Evolutionary conservation across 2,329 filamentous ascomycete species (phyloP).

Genomic region (Scopulariopsis brevicaulis): DNA sequence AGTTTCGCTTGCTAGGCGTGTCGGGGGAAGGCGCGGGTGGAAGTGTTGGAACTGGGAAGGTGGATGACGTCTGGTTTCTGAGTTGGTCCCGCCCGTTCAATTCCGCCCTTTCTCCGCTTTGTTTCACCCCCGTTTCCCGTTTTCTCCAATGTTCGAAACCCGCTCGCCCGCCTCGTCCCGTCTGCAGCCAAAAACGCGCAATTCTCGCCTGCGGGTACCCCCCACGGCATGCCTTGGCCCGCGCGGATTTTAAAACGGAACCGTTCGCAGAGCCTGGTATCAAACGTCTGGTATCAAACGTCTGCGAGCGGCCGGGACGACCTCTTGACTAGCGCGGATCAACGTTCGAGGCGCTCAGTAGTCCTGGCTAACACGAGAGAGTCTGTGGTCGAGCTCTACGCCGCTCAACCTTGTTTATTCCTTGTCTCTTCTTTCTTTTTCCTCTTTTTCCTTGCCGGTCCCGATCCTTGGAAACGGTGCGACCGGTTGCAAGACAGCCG

Average conservation of each 20-base stretch:
- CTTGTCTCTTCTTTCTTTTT: no score
- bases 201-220: neutral
- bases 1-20: neutral
- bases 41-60: neutral
- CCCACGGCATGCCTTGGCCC: neutral
- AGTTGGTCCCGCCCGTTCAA: neutral
- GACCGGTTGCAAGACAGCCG: neutral
- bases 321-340: neutral
- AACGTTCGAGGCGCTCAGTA: no score
- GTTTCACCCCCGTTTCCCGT: neutral
- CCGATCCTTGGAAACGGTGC: neutral
- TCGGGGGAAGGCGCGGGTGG: neutral
- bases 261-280: no score
- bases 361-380: neutral
- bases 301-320: neutral
- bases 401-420: neutral
- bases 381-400: neutral
- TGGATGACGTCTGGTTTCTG: neutral
- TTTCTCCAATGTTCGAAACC: neutral
- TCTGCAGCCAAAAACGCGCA: neutral
- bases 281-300: neutral
- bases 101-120: neutral
- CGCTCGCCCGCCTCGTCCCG: neutral
- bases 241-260: neutral
- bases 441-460: neutral